These are phyloP conservation scores for Fagus crenata DNA, from an alignment of 306 rosid species.

Conservation along the genomic window DNA sequence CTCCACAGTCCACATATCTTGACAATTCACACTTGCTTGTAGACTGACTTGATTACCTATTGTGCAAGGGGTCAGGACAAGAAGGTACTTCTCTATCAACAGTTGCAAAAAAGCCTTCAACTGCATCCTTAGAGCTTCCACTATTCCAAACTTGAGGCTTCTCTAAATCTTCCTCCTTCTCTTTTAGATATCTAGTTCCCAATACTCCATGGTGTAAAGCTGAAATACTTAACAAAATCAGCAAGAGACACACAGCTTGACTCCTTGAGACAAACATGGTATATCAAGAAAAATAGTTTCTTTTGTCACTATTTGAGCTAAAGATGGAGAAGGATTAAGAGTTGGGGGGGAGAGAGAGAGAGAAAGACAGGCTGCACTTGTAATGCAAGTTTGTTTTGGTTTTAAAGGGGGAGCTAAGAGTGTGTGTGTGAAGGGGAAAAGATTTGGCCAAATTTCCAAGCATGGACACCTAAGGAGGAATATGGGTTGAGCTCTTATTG, in stretches of 20 bases:
- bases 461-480: conserved; percentile 15
- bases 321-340: conserved; percentile 20
- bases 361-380: conserved; percentile 2
- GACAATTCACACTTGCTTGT: background rate
- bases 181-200: conserved; percentile 42
- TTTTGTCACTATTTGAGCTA: conserved; percentile 20
- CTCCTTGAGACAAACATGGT: conserved; percentile 47
- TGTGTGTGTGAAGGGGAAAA: conserved; percentile 23
- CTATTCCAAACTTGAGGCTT: conserved; percentile 33
- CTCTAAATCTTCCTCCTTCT: conserved; percentile 28
- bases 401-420: conserved; percentile 11
- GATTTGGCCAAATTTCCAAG: conserved; percentile 26
- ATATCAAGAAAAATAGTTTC: background rate
- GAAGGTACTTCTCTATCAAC: conserved; percentile 67
- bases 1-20: conserved; percentile 3
- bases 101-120: conserved; percentile 38
- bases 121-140: conserved; percentile 26
- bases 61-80: conserved; percentile 81
- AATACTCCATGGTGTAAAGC: conserved; percentile 32
- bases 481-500: no score
- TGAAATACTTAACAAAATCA: conserved; percentile 46
- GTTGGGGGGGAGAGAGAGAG: conserved; percentile 1
- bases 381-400: conserved; percentile 2
- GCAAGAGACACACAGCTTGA: conserved; percentile 34
- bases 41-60: conserved; percentile 46